Evolutionary conservation across 2,329 filamentous ascomycete genomes (phyloP).

Genomic region (Fusarium dlaminii): DNA sequence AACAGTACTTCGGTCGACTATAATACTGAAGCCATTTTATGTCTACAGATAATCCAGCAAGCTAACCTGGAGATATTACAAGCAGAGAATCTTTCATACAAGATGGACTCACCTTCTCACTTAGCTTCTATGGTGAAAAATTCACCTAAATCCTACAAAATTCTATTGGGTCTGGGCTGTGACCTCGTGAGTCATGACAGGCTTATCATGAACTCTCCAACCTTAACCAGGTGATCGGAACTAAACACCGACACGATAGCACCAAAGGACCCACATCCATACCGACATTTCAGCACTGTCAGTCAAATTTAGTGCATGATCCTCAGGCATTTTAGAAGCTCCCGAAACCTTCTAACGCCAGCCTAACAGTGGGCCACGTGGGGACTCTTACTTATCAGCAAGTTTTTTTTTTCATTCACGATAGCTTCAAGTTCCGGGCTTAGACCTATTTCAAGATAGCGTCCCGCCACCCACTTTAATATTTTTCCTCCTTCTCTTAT

Average conservation of each 20-base stretch:
- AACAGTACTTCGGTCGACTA: fast-evolving
- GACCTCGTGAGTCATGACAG: not conserved
- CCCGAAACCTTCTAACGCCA: not conserved
- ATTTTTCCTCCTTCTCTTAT: not conserved
- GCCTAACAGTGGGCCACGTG: constrained; percentile 38
- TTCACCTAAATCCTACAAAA: fast-evolving
- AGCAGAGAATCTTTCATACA: fast-evolving
- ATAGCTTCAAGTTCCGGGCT: constrained; percentile 36
- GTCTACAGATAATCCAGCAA: not conserved
- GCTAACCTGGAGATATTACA: not conserved
- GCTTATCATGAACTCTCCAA: not conserved
- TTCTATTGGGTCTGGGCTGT: not conserved
- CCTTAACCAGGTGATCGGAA: not conserved
- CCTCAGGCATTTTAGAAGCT: not conserved
- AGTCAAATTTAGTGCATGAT: not conserved
- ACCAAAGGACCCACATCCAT: not conserved
- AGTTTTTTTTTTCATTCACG: constrained; percentile 30
- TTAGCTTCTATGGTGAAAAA: fast-evolving
- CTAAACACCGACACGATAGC: not conserved
- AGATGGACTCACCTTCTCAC: not conserved
- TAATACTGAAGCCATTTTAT: not conserved
- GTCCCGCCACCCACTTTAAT: constrained; percentile 17
- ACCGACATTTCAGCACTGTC: not conserved
- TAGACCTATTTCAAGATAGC: constrained; percentile 33
- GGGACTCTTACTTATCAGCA: constrained; percentile 15